Evolutionary conservation across 305 asterid genomes (phyloP).

Genomic region (Fraxinus paxiana): DNA sequence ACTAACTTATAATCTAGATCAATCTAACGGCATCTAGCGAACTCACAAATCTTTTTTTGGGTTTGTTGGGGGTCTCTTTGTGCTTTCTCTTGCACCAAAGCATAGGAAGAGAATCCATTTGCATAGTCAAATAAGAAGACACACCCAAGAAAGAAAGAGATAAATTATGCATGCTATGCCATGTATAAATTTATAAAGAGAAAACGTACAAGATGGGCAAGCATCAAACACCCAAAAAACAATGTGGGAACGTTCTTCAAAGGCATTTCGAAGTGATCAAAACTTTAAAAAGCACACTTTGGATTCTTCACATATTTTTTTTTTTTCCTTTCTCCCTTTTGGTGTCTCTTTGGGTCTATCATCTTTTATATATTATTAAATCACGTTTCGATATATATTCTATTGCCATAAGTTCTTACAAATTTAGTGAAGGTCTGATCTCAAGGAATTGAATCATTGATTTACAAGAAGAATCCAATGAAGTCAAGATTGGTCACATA

Average conservation of each 20-base stretch:
- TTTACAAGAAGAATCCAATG: slow-evolving; percentile 25
- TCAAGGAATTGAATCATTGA: not conserved
- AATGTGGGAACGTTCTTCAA: slow-evolving; percentile 30
- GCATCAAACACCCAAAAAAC: slow-evolving; percentile 18
- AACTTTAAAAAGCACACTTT: slow-evolving; percentile 31
- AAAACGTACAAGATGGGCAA: slow-evolving; percentile 44
- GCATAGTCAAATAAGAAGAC: slow-evolving; percentile 21
- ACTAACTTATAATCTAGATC: no score
- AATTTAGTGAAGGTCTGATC: not conserved
- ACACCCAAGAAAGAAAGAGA: slow-evolving; percentile 1
- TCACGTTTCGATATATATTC: not conserved
- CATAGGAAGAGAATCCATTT: slow-evolving; percentile 19
- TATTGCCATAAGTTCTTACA: not conserved
- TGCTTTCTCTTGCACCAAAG: slow-evolving; percentile 40
- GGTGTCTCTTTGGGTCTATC: slow-evolving; percentile 29
- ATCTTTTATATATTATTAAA: slow-evolving; percentile 5
- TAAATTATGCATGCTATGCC: slow-evolving; percentile 11
- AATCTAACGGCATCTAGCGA: no score
- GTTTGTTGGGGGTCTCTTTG: not conserved
- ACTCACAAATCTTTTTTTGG: not conserved
- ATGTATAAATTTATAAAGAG: slow-evolving; percentile 18
- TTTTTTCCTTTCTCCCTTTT: slow-evolving; percentile 18
- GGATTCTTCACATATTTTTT: slow-evolving; percentile 37
- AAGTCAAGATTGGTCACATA: not conserved
- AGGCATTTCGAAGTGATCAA: slow-evolving; percentile 39